phyloP scores from a whole-genome alignment of 2,329 filamentous ascomycete species.

The Cytospora schulzeri region DNA sequence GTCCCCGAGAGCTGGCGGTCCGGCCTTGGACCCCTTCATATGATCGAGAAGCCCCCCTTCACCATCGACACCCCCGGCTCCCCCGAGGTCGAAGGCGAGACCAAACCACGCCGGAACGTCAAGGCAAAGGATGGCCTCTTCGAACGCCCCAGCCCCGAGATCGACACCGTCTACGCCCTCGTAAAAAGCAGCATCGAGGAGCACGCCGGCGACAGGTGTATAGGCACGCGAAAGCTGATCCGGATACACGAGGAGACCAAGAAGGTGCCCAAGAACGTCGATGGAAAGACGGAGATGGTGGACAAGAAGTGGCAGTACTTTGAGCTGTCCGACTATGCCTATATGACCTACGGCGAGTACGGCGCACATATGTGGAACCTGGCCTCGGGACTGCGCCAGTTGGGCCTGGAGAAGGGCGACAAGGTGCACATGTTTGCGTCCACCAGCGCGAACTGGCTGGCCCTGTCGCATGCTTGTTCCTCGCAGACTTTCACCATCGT shows the following conservation, averaged over 20 bases:
- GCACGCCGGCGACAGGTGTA: constrained; percentile 64
- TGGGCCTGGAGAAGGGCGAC: constrained; percentile 69
- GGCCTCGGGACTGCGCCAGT: constrained; percentile 71
- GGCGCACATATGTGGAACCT: constrained; percentile 68
- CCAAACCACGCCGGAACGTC: constrained; percentile 76
- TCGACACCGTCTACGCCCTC: constrained; percentile 79
- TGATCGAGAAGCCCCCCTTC: constrained; percentile 72
- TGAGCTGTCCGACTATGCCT: constrained; percentile 77
- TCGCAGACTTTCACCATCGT: constrained; percentile 91
- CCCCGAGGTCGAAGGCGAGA: constrained; percentile 75
- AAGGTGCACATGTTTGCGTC: constrained; percentile 80
- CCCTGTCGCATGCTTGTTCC: constrained; percentile 72
- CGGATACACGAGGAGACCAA: constrained; percentile 81
- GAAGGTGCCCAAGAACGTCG: constrained; percentile 85
- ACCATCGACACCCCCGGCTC: constrained; percentile 71
- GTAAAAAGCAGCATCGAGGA: constrained; percentile 67
- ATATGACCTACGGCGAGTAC: constrained; percentile 79
- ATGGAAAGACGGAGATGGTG: constrained; percentile 76
- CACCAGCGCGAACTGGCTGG: constrained; percentile 85
- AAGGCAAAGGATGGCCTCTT: constrained; percentile 71
- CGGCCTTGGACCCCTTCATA: constrained; percentile 55
- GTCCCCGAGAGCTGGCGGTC: constrained; percentile 26
- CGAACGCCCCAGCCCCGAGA: constrained; percentile 65
- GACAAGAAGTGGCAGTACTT: constrained; percentile 93
- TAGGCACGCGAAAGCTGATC: constrained; percentile 74